A percentile compares a stretch with the other conserved stretches of the same genome.
These are phyloP conservation scores for Solanum microdontum DNA, from an alignment of 257 asterid species.

Conservation along the genomic window DNA sequence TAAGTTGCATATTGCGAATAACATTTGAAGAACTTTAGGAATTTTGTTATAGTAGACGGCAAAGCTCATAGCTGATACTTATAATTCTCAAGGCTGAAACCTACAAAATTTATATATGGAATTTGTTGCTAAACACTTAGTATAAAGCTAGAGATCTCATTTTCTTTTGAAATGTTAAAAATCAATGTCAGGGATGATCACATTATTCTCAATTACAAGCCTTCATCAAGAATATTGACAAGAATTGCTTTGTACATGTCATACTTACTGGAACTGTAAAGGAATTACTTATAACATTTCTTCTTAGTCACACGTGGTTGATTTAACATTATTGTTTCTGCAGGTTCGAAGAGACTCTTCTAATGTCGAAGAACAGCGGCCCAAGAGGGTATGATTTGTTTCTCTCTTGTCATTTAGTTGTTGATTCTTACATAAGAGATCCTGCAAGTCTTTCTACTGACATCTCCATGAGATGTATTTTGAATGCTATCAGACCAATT, in stretches of 20 bases:
- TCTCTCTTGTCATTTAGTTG: not conserved
- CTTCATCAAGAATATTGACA: not conserved
- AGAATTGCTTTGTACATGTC: not conserved
- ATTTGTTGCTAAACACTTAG: not conserved
- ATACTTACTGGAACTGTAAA: not conserved
- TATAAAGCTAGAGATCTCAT: not conserved
- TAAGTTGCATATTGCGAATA: not conserved
- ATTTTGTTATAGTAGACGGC: not conserved
- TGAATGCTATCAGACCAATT: not conserved
- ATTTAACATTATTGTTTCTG: not conserved
- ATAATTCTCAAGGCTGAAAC: no score
- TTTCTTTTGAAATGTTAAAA: not conserved
- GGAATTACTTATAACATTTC: not conserved
- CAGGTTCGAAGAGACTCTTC: constrained; percentile 60
- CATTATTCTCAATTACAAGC: not conserved
- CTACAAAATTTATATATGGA: not conserved
- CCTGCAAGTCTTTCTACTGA: not conserved
- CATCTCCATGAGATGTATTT: not conserved
- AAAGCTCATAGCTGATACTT: not conserved
- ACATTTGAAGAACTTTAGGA: not conserved
- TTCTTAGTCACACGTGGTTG: not conserved
- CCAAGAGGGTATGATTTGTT: constrained; percentile 41
- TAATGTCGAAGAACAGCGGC: constrained; percentile 26
- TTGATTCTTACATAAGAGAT: not conserved
- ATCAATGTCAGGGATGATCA: not conserved